Base-by-base conservation (phyloP, 768 basidiomycete genomes). In the Hydnum rufescens region DNA sequence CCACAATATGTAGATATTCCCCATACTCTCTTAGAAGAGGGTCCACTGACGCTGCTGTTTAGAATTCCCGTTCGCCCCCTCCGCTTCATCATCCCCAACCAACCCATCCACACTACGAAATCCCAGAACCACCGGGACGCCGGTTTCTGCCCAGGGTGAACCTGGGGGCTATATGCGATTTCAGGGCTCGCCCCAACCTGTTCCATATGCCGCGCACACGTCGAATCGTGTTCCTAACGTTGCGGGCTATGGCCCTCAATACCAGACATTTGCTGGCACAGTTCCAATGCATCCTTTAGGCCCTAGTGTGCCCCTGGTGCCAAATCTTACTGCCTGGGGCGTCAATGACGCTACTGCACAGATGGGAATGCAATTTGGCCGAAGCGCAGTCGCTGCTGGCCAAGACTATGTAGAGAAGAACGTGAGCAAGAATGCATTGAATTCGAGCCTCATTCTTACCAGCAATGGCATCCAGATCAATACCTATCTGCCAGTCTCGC, bases 321-420 rank as follows among this genome's bases (percentile, higher is more conserved):
- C 70, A 1, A 69, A 79, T 60, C 82, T 81, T 58, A 71, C 71
- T 5, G 78, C 80, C 13, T 86, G 82, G 82, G 83, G 85, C 0
- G 73, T 97, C 66, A 82, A 95, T 64, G 86, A 86, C 60, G 78
- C 88, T 5, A 96, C 95, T 2, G 86, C 95, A 0, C 83, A 92
- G 64, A 80, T 99, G 62, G 88, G 93, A 22, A 86, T 97, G 76
- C 93, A 96, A 64, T 76, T 97, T 29, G 92, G 93, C 3, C 78
- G 79, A 57, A 85, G 76, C 55, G 93, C 93, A 0, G 82, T 97
- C 2, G 79, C 81, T 4, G 93, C 89, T 0, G 93, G 95, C 0
- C 89, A 93, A 64, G 86, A 90, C 48, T 97, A 97, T 57, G 82
- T 99, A 46, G 86, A 90, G 65, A 82, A 82, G 64, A 96, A 96